A percentile compares a stretch with the other conserved stretches of the same genome.
These are phyloP conservation scores for Stevia rebaudiana DNA, from an alignment of 140 eudicot species.

Conservation along the genomic window DNA sequence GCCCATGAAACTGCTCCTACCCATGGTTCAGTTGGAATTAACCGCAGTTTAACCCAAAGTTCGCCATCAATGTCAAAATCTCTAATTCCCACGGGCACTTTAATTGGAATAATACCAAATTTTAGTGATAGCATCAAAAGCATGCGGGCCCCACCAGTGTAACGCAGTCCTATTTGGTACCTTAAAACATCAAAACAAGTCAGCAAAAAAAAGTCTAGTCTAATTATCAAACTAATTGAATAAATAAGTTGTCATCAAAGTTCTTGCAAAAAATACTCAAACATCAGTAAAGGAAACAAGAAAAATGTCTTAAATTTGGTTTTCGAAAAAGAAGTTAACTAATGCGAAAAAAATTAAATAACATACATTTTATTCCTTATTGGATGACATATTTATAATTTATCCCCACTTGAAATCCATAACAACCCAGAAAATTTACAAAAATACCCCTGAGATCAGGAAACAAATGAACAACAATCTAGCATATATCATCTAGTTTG, in stretches of 20 bases:
- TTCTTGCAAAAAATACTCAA: slow-evolving; percentile 8
- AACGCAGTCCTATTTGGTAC: slow-evolving; percentile 95
- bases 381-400: slow-evolving; percentile 5
- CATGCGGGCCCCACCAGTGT: slow-evolving; percentile 99
- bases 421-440: not conserved
- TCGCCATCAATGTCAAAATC: slow-evolving; percentile 98
- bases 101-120: slow-evolving; percentile 72
- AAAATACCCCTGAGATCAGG: slow-evolving; percentile 9
- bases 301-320: not conserved
- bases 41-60: slow-evolving; percentile 89
- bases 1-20: slow-evolving; percentile 98
- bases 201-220: slow-evolving; percentile 1
- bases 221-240: not conserved
- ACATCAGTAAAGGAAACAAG: not conserved
- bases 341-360: too few relatives aligned
- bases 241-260: not conserved
- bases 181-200: slow-evolving; percentile 33
- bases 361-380: not conserved
- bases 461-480: slow-evolving; percentile 5
- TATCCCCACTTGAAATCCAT: not conserved
- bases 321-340: too few relatives aligned
- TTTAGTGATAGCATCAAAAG: slow-evolving; percentile 76
- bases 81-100: slow-evolving; percentile 89
- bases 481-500: slow-evolving; percentile 2
- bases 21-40: slow-evolving; percentile 88